Evolutionary conservation across 306 rosid genomes (phyloP).

Genomic region (Hylodesmum podocarpum): DNA sequence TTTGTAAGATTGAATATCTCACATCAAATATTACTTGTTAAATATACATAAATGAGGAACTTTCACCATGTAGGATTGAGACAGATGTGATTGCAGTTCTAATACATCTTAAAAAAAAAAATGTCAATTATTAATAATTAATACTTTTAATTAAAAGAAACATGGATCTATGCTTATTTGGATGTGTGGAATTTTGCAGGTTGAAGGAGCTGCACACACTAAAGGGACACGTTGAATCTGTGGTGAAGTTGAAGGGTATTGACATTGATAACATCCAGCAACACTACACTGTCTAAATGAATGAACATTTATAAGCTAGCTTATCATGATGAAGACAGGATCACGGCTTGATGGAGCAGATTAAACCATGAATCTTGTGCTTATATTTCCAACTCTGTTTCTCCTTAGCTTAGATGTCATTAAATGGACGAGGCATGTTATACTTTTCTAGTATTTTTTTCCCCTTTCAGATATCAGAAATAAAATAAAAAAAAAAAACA

Average conservation of each 20-base stretch:
- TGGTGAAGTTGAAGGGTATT: slow-evolving; percentile 76
- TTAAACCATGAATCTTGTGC: background rate
- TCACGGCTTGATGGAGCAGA: background rate
- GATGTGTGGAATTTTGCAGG: slow-evolving; percentile 40
- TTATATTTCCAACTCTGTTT: background rate
- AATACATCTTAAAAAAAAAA: no score
- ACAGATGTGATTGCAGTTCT: no score
- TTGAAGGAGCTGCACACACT: slow-evolving; percentile 75
- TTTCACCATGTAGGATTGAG: no score
- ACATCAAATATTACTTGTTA: no score
- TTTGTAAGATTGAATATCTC: no score
- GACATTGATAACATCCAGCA: slow-evolving; percentile 65
- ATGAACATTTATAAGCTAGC: background rate
- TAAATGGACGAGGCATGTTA: background rate
- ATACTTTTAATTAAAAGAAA: no score
- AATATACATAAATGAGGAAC: no score
- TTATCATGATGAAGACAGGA: slow-evolving; percentile 6
- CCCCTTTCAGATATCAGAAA: no score
- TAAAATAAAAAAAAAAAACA: background rate
- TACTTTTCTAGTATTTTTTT: background rate
- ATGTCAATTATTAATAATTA: no score
- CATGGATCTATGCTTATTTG: background rate
- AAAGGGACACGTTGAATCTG: slow-evolving; percentile 83
- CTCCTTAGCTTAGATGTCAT: background rate
- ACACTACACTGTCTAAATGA: slow-evolving; percentile 48